Base-by-base conservation (phyloP, 768 basidiomycete genomes). In the Kwoniella newhampshirensis region DNA sequence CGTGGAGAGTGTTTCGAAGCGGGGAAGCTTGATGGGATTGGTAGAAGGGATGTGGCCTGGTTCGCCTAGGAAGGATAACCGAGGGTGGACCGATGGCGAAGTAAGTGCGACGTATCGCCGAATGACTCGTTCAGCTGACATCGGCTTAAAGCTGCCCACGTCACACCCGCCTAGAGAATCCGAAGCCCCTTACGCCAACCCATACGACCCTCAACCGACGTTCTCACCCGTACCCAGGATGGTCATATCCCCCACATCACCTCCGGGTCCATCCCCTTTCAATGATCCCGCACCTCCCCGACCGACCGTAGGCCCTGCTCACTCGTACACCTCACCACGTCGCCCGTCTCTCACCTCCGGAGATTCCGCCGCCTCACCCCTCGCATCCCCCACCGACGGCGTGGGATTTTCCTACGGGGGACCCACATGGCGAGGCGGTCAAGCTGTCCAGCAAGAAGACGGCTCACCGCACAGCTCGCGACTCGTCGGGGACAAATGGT, bases 401-500 rank as follows among this genome's bases (percentile, higher is more conserved):
- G 18, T 52, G 21, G 55, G 55, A 27, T 39, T 58, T 36, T 46
- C 46, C 21, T 71, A 71, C 32, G 56, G 44, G 13, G 70, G 70
- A 11, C 66, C 70, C 3, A 59, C 57, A 3, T 72, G 70, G 70
- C 15, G 65, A 51, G 70, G 70, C 3, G 70, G 65, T 17, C 66
- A 59, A 17, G 69, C 59, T 13, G 59, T 48, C 21, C 57, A 52
- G 26, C 36, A 23, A 30, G 52, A 50, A 11, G 57, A 65, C 26
- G 58, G 47, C 27, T 51, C 23, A 4, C 36, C 46, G 25, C 26
- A 20, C 40, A 8, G 7, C 8, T 44, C 32, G 5, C 25, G 40
- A 20, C 37, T 37, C 32, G 49, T 52, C 37, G 40, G 47, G 45
- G 75, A 76, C 20, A 68, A 67, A 54, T 76, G 75, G 75, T 76